A percentile compares a stretch with the other conserved stretches of the same genome.
These are phyloP conservation scores for Sphaceloma murrayae DNA, from an alignment of 2,329 filamentous ascomycete species.

Conservation along the genomic window DNA sequence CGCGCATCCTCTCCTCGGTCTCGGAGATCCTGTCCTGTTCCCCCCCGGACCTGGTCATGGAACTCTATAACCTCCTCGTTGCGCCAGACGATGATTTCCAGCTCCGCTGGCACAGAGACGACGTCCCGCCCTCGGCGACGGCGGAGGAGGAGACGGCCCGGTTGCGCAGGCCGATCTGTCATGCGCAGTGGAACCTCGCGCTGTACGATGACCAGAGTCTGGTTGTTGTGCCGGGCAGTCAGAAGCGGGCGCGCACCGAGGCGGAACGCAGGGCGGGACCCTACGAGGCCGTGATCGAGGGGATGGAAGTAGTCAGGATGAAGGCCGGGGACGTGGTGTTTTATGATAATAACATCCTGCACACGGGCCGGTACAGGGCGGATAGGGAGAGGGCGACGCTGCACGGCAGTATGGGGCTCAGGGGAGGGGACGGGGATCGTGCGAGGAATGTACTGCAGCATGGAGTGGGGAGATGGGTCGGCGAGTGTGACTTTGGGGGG, in stretches of 20 bases:
- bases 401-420: conserved; percentile 61
- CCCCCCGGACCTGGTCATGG: conserved; percentile 63
- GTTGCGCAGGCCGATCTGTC: conserved; percentile 53
- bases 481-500: conserved; percentile 45
- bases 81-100: conserved; percentile 61
- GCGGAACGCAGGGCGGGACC: conserved; percentile 58
- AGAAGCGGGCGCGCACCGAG: conserved; percentile 60
- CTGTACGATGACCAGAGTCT: conserved; percentile 65
- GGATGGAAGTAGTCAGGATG: conserved; percentile 56
- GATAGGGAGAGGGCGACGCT: conserved; percentile 56
- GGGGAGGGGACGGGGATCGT: conserved; percentile 44
- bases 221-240: conserved; percentile 68
- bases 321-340: conserved; percentile 71
- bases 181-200: conserved; percentile 82
- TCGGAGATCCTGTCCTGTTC: conserved; percentile 50
- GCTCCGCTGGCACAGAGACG: conserved; percentile 78
- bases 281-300: conserved; percentile 52
- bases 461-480: conserved; percentile 59
- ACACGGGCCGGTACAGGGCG: conserved; percentile 56
- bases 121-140: conserved; percentile 58
- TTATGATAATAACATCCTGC: conserved; percentile 83
- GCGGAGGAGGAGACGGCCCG: conserved; percentile 57
- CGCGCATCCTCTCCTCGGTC: conserved; percentile 52
- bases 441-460: conserved; percentile 69
- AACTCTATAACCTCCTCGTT: conserved; percentile 79